phyloP scores from a whole-genome alignment of 139 green algal genomes.

The Eudorina sp. region DNA sequence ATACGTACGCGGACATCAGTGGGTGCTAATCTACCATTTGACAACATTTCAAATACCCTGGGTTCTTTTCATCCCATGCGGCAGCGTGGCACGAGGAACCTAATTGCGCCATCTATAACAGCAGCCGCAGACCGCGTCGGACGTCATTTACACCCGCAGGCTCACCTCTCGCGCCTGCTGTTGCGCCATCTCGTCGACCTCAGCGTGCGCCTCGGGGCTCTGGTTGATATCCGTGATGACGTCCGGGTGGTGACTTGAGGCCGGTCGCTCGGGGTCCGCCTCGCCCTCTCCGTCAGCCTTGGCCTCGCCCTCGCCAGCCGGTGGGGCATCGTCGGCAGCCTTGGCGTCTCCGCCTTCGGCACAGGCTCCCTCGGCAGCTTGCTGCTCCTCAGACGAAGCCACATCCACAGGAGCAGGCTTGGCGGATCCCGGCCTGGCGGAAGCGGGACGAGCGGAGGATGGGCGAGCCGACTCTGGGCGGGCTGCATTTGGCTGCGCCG shows the following conservation, averaged over 20 bases:
- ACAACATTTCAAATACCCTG: no score
- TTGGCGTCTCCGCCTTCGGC: neutral
- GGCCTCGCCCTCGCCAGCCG: neutral
- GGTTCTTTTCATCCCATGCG: no score
- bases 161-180: conserved; percentile 47
- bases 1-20: no score
- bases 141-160: neutral
- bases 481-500: neutral
- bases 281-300: neutral
- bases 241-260: conserved; percentile 27
- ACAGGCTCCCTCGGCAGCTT: neutral
- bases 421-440: neutral
- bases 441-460: neutral
- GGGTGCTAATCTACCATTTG: no score
- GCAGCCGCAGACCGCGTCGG: no score
- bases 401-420: neutral
- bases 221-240: conserved; percentile 38
- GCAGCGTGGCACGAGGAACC: no score
- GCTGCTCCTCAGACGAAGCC: neutral
- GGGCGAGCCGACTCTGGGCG: neutral
- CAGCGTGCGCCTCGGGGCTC: conserved; percentile 35
- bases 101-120: no score
- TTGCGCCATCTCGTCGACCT: conserved; percentile 45
- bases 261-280: neutral
- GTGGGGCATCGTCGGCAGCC: neutral